Conservation (phyloP, 805 yeast species). For the Zygosaccharomyces rouxii region DNA sequence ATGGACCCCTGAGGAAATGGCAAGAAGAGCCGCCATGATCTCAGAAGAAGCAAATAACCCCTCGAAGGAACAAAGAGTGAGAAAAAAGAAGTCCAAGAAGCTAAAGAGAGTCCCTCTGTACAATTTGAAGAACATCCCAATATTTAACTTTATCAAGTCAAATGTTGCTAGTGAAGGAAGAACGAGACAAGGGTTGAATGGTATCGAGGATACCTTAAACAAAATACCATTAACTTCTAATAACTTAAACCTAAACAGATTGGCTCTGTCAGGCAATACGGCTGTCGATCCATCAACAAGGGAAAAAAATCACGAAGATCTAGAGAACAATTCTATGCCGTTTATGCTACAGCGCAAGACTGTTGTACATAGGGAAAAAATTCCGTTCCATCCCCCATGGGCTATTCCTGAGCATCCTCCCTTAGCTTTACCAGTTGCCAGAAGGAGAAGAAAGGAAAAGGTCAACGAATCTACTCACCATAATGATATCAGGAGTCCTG, state of each 20-base stretch:
- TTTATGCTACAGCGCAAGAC: conserved; percentile 24
- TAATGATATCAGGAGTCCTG: conserved; percentile 2
- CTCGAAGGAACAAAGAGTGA: conserved; percentile 19
- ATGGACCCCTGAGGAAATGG: conserved; percentile 33
- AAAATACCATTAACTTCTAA: conserved; percentile 9
- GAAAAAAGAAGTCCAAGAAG: conserved; percentile 20
- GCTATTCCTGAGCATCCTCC: conserved; percentile 31
- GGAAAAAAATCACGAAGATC: conserved; percentile 4
- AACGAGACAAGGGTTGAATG: conserved; percentile 13
- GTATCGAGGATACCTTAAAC: conserved; percentile 23
- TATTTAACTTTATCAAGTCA: conserved; percentile 22
- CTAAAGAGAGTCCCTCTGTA: conserved; percentile 26
- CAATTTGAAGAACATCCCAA: conserved; percentile 25
- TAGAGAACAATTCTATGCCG: conserved; percentile 3
- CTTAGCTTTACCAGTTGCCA: conserved; percentile 30
- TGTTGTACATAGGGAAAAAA: conserved; percentile 29
- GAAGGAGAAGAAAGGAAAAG: conserved; percentile 22
- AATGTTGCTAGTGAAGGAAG: conserved; percentile 6
- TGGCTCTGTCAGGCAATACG: conserved; percentile 11
- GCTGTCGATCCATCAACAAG: conserved; percentile 7
- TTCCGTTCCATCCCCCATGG: conserved; percentile 36
- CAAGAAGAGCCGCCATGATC: conserved; percentile 22
- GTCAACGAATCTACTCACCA: conserved; percentile 1
- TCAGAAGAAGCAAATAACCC: conserved; percentile 15
- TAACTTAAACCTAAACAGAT: conserved; percentile 9